phyloP scores from a whole-genome alignment of 2,329 filamentous ascomycete genomes.

The Graphilbum sp. region DNA sequence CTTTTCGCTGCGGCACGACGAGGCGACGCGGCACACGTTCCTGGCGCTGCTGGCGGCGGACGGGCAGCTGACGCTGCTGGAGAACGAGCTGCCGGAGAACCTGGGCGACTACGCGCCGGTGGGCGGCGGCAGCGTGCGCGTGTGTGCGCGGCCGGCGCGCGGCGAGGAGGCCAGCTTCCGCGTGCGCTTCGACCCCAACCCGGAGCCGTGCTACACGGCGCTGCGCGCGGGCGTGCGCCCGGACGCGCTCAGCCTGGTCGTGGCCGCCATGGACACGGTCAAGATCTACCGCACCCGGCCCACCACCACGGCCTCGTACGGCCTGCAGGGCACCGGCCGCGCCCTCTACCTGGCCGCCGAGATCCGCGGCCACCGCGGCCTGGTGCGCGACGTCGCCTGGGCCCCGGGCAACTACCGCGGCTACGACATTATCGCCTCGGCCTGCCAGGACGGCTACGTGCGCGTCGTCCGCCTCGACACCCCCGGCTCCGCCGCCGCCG shows the following conservation, averaged over 20 bases:
- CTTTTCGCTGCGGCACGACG: conserved; percentile 69
- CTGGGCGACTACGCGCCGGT: conserved; percentile 59
- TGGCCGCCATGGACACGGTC: conserved; percentile 71
- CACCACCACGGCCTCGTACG: conserved; percentile 33
- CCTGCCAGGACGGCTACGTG: conserved; percentile 80
- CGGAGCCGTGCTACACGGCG: conserved; percentile 61
- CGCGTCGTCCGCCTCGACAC: conserved; percentile 74
- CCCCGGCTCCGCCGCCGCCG: conserved; percentile 23
- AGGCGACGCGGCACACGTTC: conserved; percentile 66
- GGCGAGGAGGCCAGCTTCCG: conserved; percentile 80
- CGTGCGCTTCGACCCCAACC: conserved; percentile 77
- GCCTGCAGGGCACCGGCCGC: conserved; percentile 40
- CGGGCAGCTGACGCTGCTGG: conserved; percentile 63
- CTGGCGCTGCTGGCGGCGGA: conserved; percentile 66
- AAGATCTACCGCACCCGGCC: conserved; percentile 66
- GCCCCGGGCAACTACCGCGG: conserved; percentile 80
- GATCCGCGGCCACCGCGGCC: conserved; percentile 52
- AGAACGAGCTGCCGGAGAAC: conserved; percentile 72
- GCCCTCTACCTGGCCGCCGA: conserved; percentile 77
- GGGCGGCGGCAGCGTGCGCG: conserved; percentile 65
- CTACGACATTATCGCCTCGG: conserved; percentile 80
- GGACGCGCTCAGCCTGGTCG: conserved; percentile 65
- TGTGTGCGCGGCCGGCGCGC: conserved; percentile 53
- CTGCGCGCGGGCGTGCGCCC: conserved; percentile 65
- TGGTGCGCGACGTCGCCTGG: conserved; percentile 85